Evolutionary conservation across 345 rosid genomes (phyloP).

Genomic region (Raphanus raphanistrum): DNA sequence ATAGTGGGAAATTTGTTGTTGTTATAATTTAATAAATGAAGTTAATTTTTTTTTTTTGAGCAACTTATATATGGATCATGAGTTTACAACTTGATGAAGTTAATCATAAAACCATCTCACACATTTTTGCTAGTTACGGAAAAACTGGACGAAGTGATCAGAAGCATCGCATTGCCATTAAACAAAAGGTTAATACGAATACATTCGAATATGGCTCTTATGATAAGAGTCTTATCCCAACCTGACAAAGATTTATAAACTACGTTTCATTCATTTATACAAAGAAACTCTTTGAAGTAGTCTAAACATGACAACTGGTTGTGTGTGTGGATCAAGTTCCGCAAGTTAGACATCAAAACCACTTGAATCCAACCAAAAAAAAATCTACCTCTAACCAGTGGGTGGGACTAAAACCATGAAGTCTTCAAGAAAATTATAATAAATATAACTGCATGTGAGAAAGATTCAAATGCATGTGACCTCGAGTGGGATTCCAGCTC

Average conservation of each 20-base stretch:
- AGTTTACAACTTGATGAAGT: constrained; percentile 11
- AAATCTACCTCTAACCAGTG: background rate
- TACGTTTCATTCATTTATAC: background rate
- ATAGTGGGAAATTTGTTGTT: constrained; percentile 28
- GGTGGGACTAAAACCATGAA: constrained; percentile 1
- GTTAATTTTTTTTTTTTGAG: background rate
- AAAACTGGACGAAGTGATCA: background rate
- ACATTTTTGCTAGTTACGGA: background rate
- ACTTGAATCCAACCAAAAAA: background rate
- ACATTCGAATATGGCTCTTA: background rate
- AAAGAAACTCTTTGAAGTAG: background rate
- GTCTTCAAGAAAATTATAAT: background rate
- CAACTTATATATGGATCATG: background rate
- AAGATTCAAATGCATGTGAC: constrained; percentile 53
- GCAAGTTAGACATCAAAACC: background rate
- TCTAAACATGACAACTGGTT: background rate
- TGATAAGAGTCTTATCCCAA: background rate
- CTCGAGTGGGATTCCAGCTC: constrained; percentile 69
- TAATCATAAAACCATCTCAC: background rate
- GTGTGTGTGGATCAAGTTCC: background rate
- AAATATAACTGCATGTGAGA: constrained; percentile 30
- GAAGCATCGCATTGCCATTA: background rate
- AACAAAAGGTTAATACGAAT: background rate
- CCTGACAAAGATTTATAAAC: background rate
- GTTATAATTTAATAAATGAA: background rate